Conservation (phyloP, 345 rosid species). For the Clausena lansium region DNA sequence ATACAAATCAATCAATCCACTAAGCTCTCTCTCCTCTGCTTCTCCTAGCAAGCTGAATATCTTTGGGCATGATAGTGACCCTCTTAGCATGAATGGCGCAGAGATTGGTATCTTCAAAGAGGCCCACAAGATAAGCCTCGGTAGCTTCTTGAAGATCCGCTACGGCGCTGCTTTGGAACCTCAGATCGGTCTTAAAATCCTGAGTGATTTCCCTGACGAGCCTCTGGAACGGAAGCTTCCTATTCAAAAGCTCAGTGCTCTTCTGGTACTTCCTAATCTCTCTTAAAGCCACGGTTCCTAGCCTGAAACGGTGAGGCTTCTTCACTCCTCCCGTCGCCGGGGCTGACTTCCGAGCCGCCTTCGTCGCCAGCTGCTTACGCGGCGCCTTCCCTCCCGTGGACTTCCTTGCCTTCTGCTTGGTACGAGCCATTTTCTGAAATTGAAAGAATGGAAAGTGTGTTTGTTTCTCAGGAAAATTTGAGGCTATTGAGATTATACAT, state of each 20-base stretch:
- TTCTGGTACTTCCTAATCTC: conserved; percentile 61
- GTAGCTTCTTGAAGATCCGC: conserved; percentile 57
- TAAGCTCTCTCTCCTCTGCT: conserved; percentile 54
- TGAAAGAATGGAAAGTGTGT: no score
- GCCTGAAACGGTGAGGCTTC: conserved; percentile 68
- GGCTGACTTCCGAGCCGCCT: conserved; percentile 61
- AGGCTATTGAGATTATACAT: no score
- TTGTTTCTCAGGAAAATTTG: background rate
- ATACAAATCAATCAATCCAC: background rate
- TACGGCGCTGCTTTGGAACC: conserved; percentile 60
- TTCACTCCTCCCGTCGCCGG: conserved; percentile 69
- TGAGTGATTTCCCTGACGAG: conserved; percentile 58
- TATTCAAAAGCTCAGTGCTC: conserved; percentile 51
- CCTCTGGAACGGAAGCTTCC: conserved; percentile 56
- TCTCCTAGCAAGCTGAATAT: conserved; percentile 56
- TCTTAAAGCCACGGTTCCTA: conserved; percentile 53
- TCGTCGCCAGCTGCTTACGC: conserved; percentile 59
- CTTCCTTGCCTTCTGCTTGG: conserved; percentile 61
- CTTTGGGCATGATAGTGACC: conserved; percentile 66
- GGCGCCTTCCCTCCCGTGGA: conserved; percentile 69
- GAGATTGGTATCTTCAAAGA: conserved; percentile 50
- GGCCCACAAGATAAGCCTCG: conserved; percentile 50
- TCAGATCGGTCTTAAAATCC: conserved; percentile 54
- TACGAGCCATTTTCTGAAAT: conserved; percentile 44
- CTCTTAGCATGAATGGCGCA: conserved; percentile 65